These are phyloP conservation scores for Alternaria arbusti DNA, from an alignment of 2,329 filamentous ascomycete genomes.

Conservation along the genomic window DNA sequence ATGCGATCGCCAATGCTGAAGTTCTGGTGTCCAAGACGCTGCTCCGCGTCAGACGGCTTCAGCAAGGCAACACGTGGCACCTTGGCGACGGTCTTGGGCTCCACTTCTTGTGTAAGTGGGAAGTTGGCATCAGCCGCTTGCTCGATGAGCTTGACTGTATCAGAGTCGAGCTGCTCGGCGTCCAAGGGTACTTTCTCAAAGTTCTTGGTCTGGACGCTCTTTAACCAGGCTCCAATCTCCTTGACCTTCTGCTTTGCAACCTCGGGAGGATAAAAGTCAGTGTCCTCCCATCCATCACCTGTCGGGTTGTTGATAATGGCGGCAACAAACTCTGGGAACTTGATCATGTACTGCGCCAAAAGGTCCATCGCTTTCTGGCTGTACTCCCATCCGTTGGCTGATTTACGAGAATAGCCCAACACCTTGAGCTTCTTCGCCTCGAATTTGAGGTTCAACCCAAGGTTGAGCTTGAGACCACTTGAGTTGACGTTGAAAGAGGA, in stretches of 20 bases:
- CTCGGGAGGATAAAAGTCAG: conserved; percentile 80
- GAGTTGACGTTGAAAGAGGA: conserved; percentile 88
- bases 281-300: conserved; percentile 81
- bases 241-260: conserved; percentile 82
- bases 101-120: conserved; percentile 43
- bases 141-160: conserved; percentile 83
- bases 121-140: conserved; percentile 68
- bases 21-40: conserved; percentile 82
- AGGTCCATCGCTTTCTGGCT: conserved; percentile 82
- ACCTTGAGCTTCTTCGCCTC: conserved; percentile 96
- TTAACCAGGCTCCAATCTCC: conserved; percentile 93
- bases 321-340: conserved; percentile 94
- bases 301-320: conserved; percentile 85
- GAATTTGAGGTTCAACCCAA: conserved; percentile 96
- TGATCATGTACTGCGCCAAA: conserved; percentile 86
- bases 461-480: conserved; percentile 82
- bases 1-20: conserved; percentile 89
- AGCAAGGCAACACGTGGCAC: conserved; percentile 87
- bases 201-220: conserved; percentile 85
- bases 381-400: conserved; percentile 91
- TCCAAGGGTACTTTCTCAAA: conserved; percentile 97
- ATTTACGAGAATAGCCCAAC: conserved; percentile 89
- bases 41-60: conserved; percentile 95
- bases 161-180: conserved; percentile 93
- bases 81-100: conserved; percentile 74